phyloP scores from a whole-genome alignment of 129 eudicot genomes.

The Tagetes patula region DNA sequence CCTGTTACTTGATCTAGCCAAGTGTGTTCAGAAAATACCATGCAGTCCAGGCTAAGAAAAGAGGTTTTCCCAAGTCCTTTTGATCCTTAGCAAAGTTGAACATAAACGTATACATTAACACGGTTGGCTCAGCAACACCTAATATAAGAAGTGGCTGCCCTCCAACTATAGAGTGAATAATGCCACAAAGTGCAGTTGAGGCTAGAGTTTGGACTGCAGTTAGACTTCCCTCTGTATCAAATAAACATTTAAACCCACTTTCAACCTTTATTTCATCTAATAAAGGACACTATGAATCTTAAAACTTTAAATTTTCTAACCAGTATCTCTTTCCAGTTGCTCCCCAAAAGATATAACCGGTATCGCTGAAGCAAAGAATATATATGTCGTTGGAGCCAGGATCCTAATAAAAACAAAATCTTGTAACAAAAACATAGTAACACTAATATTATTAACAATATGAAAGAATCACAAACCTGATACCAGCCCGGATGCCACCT shows the following conservation, averaged over 20 bases:
- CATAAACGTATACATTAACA: slow-evolving; percentile 95
- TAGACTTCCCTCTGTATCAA: slow-evolving; percentile 68
- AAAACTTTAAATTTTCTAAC: slow-evolving; percentile 36
- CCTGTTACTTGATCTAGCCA: neutral
- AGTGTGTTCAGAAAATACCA: slow-evolving; percentile 50
- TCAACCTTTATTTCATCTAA: slow-evolving; percentile 1
- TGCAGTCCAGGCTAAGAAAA: slow-evolving; percentile 93
- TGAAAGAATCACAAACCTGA: slow-evolving; percentile 55
- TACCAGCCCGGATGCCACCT: slow-evolving; percentile 84
- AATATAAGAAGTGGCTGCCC: slow-evolving; percentile 94
- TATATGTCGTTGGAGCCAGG: slow-evolving; percentile 95
- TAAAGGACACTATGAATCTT: slow-evolving; percentile 5
- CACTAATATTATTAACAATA: neutral
- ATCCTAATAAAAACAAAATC: slow-evolving; percentile 51
- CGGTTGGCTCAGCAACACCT: slow-evolving; percentile 99
- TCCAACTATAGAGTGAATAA: slow-evolving; percentile 91
- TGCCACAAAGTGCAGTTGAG: slow-evolving; percentile 87
- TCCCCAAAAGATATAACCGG: slow-evolving; percentile 99
- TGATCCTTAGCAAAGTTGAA: slow-evolving; percentile 87
- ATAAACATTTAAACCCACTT: neutral
- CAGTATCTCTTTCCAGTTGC: slow-evolving; percentile 89
- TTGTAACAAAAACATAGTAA: slow-evolving; percentile 12
- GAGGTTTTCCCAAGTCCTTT: slow-evolving; percentile 74
- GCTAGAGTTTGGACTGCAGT: slow-evolving; percentile 98
- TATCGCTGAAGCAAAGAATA: slow-evolving; percentile 97